Evolutionary conservation across 192 early-diverging fungal species (phyloP).

Genomic region (Podila epicladia): DNA sequence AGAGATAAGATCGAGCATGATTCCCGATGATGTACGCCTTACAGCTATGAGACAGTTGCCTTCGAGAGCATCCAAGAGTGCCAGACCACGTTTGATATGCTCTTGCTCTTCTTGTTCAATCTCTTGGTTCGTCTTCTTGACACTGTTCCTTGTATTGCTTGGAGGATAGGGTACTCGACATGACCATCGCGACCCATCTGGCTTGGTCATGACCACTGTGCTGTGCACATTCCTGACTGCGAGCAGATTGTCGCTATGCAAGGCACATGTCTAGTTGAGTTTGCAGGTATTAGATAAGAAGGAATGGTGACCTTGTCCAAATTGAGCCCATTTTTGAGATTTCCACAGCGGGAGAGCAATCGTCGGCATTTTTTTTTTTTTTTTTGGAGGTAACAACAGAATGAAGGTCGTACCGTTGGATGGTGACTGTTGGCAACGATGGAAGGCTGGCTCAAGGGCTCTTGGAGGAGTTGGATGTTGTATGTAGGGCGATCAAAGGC

Average conservation of each 20-base stretch:
- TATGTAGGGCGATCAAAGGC: not conserved
- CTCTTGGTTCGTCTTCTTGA: slow-evolving; percentile 10
- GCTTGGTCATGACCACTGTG: slow-evolving; percentile 34
- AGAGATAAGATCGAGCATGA: not conserved
- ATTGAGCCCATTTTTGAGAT: not conserved
- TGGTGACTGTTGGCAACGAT: not conserved
- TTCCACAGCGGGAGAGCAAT: not conserved
- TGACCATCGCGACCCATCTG: slow-evolving; percentile 53
- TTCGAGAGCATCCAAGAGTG: slow-evolving; percentile 54
- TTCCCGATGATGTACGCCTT: slow-evolving; percentile 1
- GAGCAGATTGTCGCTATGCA: not conserved
- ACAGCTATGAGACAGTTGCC: slow-evolving; percentile 58
- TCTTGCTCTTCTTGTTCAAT: slow-evolving; percentile 35
- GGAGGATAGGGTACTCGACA: slow-evolving; percentile 57
- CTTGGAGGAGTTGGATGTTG: not conserved
- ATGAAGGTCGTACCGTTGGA: not conserved
- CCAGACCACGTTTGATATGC: slow-evolving; percentile 59
- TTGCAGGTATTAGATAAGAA: not conserved
- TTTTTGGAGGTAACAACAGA: too few species aligned
- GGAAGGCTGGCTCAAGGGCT: not conserved
- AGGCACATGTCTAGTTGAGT: not conserved
- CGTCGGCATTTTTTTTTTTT: too few species aligned
- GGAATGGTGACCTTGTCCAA: not conserved
- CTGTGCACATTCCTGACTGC: not conserved
- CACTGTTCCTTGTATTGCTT: slow-evolving; percentile 18